Evolutionary conservation across 495 filamentous ascomycete species (phyloP), one percentile per base, ranked within the genome.

Genomic region (Podospora comata): DNA sequence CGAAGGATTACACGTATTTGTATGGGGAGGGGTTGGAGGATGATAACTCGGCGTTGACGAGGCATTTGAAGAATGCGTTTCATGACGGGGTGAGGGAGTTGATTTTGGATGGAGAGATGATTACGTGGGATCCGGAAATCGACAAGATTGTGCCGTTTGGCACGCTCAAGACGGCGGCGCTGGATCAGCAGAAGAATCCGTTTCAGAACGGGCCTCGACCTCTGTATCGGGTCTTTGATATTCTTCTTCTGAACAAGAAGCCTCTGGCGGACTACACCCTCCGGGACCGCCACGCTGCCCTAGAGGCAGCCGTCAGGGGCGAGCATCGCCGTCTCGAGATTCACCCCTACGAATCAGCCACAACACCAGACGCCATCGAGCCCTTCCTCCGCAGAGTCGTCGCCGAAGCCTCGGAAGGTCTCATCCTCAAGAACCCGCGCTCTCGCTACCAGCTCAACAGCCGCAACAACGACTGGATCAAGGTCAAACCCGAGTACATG

Each of bases 401-500:
- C 5, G 91, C 90, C 4, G 91, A 96, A 71, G 88, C 92, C 2
- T 93, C 91, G 3, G 95, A 99, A 77, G 95, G 95, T 4, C 81
- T 99, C 6, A 93, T 99, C 0, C 80, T 99, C 66, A 99, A 99
- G 80, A 98, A 97, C 73, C 95, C 95, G 5, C 84, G 90, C 15
- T 95, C 93, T 2, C 81, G 86, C 61, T 99, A 99, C 75, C 86
- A 88, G 28, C 82, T 97, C 34, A 97, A 97, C 76, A 91, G 93
- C 70, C 91, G 95, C 32, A 95, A 95, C 74, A 92, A 97, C 73
- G 91, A 96, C 81, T 99, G 95, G 95, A 92, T 98, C 83, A 99
- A 99, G 77, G 93, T 99, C 20, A 99, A 99, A 76, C 95, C 95
- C 5, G 95, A 99, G 68, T 99, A 99, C 79, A 97, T 99, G 95